phyloP scores from a whole-genome alignment of 2,329 filamentous ascomycete genomes.

The Fusarium sp. region DNA sequence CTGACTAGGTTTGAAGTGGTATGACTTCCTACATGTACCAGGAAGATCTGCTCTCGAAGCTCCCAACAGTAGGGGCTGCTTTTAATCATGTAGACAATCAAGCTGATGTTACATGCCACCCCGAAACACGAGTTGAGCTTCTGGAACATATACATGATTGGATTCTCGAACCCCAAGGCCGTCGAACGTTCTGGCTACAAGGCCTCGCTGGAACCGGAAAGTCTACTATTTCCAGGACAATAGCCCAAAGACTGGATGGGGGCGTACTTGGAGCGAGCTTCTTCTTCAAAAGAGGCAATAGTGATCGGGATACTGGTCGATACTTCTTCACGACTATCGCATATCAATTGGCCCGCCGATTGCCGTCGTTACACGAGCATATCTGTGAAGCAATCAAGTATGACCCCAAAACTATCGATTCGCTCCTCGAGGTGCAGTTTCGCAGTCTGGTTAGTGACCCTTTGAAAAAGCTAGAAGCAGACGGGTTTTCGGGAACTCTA shows the following conservation, averaged over 20 bases:
- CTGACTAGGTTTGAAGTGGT: too few relatives aligned
- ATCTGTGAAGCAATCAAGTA: constrained; percentile 51
- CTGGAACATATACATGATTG: constrained; percentile 51
- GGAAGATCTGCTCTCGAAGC: not conserved
- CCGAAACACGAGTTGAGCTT: constrained; percentile 53
- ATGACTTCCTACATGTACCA: not conserved
- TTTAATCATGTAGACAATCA: constrained; percentile 1
- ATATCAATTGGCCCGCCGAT: constrained; percentile 49
- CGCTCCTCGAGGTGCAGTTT: constrained; percentile 56
- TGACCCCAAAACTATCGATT: constrained; percentile 50
- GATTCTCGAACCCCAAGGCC: constrained; percentile 39
- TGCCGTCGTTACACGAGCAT: constrained; percentile 48
- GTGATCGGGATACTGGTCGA: constrained; percentile 54
- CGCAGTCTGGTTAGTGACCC: constrained; percentile 57
- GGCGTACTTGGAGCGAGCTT: constrained; percentile 56
- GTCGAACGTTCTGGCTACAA: constrained; percentile 56
- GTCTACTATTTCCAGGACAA: constrained; percentile 57
- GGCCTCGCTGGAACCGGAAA: constrained; percentile 59
- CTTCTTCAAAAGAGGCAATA: constrained; percentile 62
- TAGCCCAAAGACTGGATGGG: constrained; percentile 36
- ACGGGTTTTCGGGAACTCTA: not conserved
- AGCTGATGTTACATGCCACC: constrained; percentile 43
- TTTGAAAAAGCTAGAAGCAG: constrained; percentile 29
- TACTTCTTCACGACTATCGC: constrained; percentile 60
- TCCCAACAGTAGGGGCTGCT: not conserved